Evolutionary conservation across 768 basidiomycete species (phyloP).

Genomic region (Psilocybe cubensis): DNA sequence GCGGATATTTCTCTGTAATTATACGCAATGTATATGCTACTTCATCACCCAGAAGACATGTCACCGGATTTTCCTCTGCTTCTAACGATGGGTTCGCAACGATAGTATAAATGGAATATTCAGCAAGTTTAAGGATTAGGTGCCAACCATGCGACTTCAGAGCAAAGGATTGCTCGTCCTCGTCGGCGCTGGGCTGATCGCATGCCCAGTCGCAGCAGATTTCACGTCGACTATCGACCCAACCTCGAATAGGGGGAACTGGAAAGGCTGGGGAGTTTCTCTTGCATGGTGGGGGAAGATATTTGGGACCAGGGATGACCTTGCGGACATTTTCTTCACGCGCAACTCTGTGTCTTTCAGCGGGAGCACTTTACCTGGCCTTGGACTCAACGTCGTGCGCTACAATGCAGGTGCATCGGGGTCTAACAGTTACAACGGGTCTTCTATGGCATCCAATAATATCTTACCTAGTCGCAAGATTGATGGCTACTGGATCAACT

Average conservation of each 20-base stretch:
- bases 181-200: neutral
- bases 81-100: too few species aligned
- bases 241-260: slow-evolving; percentile 16
- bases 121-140: too few species aligned
- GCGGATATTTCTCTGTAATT: neutral
- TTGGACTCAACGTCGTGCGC: slow-evolving; percentile 18
- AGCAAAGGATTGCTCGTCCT: slow-evolving; percentile 5
- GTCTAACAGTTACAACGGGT: slow-evolving; percentile 16
- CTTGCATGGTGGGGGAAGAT: slow-evolving; percentile 23
- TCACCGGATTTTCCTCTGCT: neutral
- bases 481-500: slow-evolving; percentile 19
- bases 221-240: slow-evolving; percentile 16
- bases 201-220: slow-evolving; percentile 10
- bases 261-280: slow-evolving; percentile 22
- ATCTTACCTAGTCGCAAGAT: slow-evolving; percentile 16
- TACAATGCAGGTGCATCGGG: slow-evolving; percentile 21
- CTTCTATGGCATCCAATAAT: slow-evolving; percentile 15
- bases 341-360: slow-evolving; percentile 9
- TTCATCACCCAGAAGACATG: neutral
- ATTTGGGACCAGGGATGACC: slow-evolving; percentile 15
- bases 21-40: neutral
- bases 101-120: too few species aligned
- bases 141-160: neutral
- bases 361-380: slow-evolving; percentile 13
- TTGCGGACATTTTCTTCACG: slow-evolving; percentile 21